Evolutionary conservation across 768 basidiomycete species (phyloP).

Genomic region (Hortiboletus flavorubellus): DNA sequence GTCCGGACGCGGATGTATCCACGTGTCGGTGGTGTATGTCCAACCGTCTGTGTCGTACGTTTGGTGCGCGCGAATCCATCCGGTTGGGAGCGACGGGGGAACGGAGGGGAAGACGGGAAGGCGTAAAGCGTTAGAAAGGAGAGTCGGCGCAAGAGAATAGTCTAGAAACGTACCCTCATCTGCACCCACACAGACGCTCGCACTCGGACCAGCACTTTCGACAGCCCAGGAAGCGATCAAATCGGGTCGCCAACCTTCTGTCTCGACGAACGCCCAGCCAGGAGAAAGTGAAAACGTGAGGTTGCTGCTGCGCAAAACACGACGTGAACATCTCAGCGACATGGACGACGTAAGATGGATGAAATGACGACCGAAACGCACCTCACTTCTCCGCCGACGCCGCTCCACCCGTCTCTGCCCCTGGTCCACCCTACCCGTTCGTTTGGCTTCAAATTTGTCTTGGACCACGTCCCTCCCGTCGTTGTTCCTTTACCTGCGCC

Average conservation of each 20-base stretch:
- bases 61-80: too few relatives aligned
- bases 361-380: neutral
- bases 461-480: conserved; percentile 11
- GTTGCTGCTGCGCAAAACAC: conserved; percentile 57
- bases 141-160: too few relatives aligned
- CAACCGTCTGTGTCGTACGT: conserved; percentile 47
- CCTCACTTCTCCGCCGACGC: conserved; percentile 10
- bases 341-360: neutral
- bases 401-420: conserved; percentile 14
- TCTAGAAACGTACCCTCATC: conserved; percentile 22
- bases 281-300: conserved; percentile 74
- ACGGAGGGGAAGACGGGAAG: neutral
- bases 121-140: neutral
- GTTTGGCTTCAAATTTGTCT: conserved; percentile 8
- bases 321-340: neutral
- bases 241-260: conserved; percentile 77
- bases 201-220: neutral
- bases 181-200: conserved; percentile 17
- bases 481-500: neutral
- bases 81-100: too few relatives aligned
- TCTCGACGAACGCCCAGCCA: conserved; percentile 72
- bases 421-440: conserved; percentile 12
- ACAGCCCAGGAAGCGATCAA: conserved; percentile 53
- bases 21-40: conserved; percentile 78
- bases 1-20: conserved; percentile 49